Evolutionary conservation across 2,329 filamentous ascomycete species (phyloP), one percentile per base, ranked within the genome.

Genomic region (Myriosclerotinia curreyana): DNA sequence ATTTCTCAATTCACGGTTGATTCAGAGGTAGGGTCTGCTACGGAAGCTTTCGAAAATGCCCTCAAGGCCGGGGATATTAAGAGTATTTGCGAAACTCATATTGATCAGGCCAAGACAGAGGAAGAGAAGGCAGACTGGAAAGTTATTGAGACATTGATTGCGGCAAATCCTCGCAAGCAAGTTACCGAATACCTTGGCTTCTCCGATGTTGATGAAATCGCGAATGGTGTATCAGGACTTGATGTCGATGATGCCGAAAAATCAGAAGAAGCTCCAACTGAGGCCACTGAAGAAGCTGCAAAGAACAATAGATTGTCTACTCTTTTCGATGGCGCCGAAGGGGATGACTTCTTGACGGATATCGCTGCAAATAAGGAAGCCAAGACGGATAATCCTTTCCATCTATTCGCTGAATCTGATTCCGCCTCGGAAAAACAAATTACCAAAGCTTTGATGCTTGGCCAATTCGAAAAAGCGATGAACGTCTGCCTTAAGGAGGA

Each of bases 81-180:
- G 5, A 81, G 82, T 50, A 90, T 99, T 66, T 97, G 93, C 74
- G 87, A 93, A 73, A 83, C 87, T 28, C 90, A 94, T 74, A 87
- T 92, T 67, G 80, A 87, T 34, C 80, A 86, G 66, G 89, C 93
- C 22, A 87, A 86, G 73, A 91, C 86, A 0, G 93, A 97, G 1
- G 92, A 96, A 69, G 95, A 98, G 75, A 97, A 92, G 80, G 90
- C 91, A 5, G 94, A 98, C 76, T 99, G 95, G 95, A 89, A 90
- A 69, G 92, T 98, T 46, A 91, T 99, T 75, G 88, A 95, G 76
- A 95, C 92, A 2, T 78, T 99, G 66, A 89, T 94, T 56, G 88
- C 91, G 4, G 87, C 90, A 38, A 93, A 94, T 72, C 90, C 92
- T n/a, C 86, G 93, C 50, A 89, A 89, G 75, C 88, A 91, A 74